Conservation (phyloP, 2,329 filamentous ascomycete species). For the Stagonosporopsis rhizophila region DNA sequence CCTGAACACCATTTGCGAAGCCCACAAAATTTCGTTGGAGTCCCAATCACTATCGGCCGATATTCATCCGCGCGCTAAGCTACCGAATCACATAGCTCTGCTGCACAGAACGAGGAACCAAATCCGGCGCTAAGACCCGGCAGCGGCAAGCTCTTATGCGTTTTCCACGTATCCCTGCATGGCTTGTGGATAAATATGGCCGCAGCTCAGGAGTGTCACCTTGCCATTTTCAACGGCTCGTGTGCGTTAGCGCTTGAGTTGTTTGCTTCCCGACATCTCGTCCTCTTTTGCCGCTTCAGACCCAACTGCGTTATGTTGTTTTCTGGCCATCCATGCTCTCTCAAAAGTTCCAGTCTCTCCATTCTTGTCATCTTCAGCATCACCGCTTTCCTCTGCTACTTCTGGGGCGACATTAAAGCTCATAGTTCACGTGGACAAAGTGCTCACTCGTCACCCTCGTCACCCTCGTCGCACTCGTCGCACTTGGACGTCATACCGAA, state of each 20-base stretch:
- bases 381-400: neutral
- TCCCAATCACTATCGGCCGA: too few species aligned
- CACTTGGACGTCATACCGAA: constrained; percentile 31
- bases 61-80: neutral
- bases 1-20: too few species aligned
- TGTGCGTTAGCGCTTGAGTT: too few species aligned
- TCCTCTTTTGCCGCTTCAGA: neutral
- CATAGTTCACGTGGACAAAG: neutral
- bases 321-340: neutral
- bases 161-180: neutral
- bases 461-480: neutral
- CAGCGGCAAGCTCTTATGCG: neutral
- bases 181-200: neutral
- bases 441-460: too few species aligned
- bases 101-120: neutral
- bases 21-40: too few species aligned
- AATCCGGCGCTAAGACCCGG: neutral
- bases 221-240: too few species aligned
- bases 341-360: neutral
- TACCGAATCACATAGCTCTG: neutral
- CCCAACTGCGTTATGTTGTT: neutral
- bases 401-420: neutral
- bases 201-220: neutral
- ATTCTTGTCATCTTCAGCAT: neutral
- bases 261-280: neutral